Percentiles rank a stretch among this genome's conserved stretches.
Conservation (phyloP, 2,329 filamentous ascomycete genomes). For the Scytalidium lignicola region DNA sequence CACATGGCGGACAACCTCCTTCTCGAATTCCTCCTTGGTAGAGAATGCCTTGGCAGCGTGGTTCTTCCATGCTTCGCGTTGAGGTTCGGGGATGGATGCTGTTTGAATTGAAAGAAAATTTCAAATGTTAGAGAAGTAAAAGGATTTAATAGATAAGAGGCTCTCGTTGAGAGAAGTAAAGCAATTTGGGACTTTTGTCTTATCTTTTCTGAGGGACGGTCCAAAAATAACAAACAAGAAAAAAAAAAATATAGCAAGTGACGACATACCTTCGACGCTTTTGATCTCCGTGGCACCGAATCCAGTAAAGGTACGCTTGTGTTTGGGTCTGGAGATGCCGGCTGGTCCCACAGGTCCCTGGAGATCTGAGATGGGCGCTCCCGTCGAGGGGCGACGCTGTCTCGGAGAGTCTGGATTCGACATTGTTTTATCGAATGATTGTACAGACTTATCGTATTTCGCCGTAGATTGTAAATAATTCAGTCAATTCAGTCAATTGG, state of each 20-base stretch:
- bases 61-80: conserved; percentile 73
- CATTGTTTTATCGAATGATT: conserved; percentile 13
- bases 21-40: conserved; percentile 78
- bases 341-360: conserved; percentile 80
- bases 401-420: conserved; percentile 34
- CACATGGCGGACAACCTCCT: conserved; percentile 85
- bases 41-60: conserved; percentile 63
- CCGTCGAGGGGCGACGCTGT: conserved; percentile 75
- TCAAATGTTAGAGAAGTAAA: background rate
- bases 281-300: conserved; percentile 91
- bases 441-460: too few species aligned
- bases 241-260: background rate
- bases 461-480: too few species aligned
- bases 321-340: conserved; percentile 83
- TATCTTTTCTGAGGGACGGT: too few species aligned
- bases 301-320: conserved; percentile 94
- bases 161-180: too few species aligned
- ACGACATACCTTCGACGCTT: conserved; percentile 70
- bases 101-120: background rate
- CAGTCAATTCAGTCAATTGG: background rate
- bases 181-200: too few species aligned
- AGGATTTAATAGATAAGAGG: background rate
- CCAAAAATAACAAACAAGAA: conserved; percentile 1
- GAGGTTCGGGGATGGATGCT: conserved; percentile 80
- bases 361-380: conserved; percentile 81